Evolutionary conservation across 2,329 filamentous ascomycete genomes (phyloP).

Genomic region (Chrysosphaeria jannelii): DNA sequence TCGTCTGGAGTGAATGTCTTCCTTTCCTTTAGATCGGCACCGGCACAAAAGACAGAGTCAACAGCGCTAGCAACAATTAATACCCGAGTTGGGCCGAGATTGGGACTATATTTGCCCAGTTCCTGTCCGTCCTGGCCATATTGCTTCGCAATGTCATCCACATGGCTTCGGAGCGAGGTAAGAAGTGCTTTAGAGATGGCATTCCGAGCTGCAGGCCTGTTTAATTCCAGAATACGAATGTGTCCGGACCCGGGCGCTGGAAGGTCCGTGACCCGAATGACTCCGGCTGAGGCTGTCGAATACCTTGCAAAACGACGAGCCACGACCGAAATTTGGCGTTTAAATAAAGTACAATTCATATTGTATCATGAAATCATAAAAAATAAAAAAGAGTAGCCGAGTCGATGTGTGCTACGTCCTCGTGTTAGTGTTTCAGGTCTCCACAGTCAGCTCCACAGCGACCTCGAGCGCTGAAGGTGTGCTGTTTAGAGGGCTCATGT

Average conservation of each 20-base stretch:
- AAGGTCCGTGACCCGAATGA: conserved; percentile 42
- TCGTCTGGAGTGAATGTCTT: conserved; percentile 46
- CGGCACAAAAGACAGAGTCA: conserved; percentile 76
- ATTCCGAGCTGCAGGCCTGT: conserved; percentile 62
- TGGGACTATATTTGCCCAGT: too few relatives aligned
- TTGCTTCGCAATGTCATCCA: conserved; percentile 38
- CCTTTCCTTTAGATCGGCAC: conserved; percentile 79
- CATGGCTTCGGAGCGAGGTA: conserved; percentile 34
- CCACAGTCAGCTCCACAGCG: too few relatives aligned
- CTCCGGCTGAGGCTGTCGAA: too few relatives aligned
- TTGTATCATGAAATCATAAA: too few relatives aligned
- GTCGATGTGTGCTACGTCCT: too few relatives aligned
- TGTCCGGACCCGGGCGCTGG: conserved; percentile 52
- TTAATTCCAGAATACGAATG: conserved; percentile 68
- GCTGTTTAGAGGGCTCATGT: too few relatives aligned
- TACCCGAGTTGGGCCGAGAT: conserved; percentile 34
- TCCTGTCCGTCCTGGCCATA: conserved; percentile 17
- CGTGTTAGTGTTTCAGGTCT: too few relatives aligned
- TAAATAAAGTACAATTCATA: too few relatives aligned
- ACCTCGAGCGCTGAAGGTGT: too few relatives aligned
- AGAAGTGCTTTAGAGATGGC: conserved; percentile 64
- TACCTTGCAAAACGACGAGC: background rate
- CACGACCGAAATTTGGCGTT: background rate
- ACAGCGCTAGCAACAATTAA: conserved; percentile 60
- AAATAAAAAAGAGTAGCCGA: too few relatives aligned